These are phyloP conservation scores for Syzygium oleosum DNA, from an alignment of 345 rosid species.

Conservation along the genomic window DNA sequence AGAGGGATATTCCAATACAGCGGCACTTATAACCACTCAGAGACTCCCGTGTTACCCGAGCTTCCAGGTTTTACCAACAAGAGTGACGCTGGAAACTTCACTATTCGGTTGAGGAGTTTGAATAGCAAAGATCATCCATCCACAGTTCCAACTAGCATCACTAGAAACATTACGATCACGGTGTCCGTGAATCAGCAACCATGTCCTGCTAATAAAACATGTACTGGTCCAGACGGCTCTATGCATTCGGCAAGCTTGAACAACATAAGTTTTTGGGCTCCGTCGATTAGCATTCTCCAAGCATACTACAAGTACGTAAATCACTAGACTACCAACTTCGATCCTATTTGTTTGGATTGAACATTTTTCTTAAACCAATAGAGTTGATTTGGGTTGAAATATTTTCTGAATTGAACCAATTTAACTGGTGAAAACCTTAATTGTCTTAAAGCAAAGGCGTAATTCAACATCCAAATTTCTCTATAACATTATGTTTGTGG, in stretches of 20 bases:
- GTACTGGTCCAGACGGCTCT: neutral
- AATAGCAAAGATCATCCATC: neutral
- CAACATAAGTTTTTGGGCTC: neutral
- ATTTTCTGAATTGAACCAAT: neutral
- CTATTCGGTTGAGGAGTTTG: neutral
- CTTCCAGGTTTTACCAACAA: neutral
- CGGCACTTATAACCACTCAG: neutral
- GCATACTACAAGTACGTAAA: neutral
- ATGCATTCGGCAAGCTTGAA: neutral
- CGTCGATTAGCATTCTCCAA: neutral
- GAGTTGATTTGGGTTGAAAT: neutral
- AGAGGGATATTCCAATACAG: neutral
- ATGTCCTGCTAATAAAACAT: neutral
- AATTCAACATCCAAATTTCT: neutral
- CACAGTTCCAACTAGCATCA: neutral
- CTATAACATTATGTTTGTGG: neutral
- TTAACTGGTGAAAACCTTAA: neutral
- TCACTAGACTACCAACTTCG: neutral
- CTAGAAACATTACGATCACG: neutral
- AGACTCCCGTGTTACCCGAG: neutral
- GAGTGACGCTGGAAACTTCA: neutral
- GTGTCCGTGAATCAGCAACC: neutral
- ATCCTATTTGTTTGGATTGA: neutral
- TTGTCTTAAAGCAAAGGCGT: neutral
- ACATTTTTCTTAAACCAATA: neutral